Evolutionary conservation across 441 rosid genomes (phyloP).

Genomic region (Adansonia gregorii): DNA sequence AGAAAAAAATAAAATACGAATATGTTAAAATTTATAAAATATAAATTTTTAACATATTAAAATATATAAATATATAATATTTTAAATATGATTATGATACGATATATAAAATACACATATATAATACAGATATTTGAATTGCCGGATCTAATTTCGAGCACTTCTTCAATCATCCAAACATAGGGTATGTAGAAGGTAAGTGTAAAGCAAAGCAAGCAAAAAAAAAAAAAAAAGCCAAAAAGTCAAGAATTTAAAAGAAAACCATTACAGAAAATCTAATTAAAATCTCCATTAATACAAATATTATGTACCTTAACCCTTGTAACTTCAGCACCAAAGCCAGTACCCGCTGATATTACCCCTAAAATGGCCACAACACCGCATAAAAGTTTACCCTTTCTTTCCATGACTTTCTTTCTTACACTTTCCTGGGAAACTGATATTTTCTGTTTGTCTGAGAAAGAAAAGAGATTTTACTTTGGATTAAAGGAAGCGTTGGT

Average conservation of each 20-base stretch:
- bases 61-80: too few species aligned
- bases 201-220: slow-evolving; percentile 9
- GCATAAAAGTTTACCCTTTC: slow-evolving; percentile 52
- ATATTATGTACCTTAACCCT: slow-evolving; percentile 56
- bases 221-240: background rate
- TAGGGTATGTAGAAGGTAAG: too few species aligned
- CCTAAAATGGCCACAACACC: slow-evolving; percentile 61
- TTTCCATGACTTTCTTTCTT: slow-evolving; percentile 54
- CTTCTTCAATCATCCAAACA: too few species aligned
- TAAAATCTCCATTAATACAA: background rate
- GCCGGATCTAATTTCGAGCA: too few species aligned
- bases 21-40: too few species aligned
- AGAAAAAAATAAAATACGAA: too few species aligned
- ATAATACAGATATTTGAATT: too few species aligned
- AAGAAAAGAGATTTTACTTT: background rate
- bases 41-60: too few species aligned
- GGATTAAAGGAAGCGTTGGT: too few species aligned
- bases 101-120: too few species aligned
- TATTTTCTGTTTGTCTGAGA: background rate
- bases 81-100: too few species aligned
- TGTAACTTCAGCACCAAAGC: slow-evolving; percentile 83
- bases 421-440: background rate
- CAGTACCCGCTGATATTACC: slow-evolving; percentile 67
- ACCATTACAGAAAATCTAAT: slow-evolving; percentile 22
- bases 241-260: slow-evolving; percentile 6